Conservation (phyloP, 1,284 basidiomycete genomes). For the Xanthoconium separans region DNA sequence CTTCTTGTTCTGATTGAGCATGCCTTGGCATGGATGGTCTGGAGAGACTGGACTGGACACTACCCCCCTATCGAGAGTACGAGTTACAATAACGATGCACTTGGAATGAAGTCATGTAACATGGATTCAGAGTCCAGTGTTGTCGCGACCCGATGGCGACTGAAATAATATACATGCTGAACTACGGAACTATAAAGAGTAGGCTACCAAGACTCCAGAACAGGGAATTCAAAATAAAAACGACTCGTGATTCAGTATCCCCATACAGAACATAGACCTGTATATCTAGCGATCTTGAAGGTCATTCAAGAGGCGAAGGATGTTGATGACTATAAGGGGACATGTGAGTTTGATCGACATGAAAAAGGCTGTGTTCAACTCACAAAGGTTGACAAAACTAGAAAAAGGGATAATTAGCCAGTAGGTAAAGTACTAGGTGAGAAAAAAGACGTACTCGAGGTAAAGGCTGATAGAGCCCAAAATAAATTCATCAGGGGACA, state of each 20-base stretch:
- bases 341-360: not conserved
- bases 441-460: conserved; percentile 61
- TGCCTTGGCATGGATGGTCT: not conserved
- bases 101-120: not conserved
- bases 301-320: conserved; percentile 71
- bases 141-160: not conserved
- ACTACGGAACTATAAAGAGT: conserved; percentile 13
- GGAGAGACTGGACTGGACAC: not conserved
- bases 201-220: conserved; percentile 1
- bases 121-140: conserved; percentile 5
- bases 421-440: not conserved
- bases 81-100: not conserved
- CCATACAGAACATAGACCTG: not conserved
- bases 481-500: conserved; percentile 88
- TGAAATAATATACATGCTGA: conserved; percentile 24
- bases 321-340: conserved; percentile 59
- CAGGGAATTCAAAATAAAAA: not conserved
- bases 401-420: conserved; percentile 5
- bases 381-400: conserved; percentile 76
- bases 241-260: not conserved
- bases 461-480: conserved; percentile 85
- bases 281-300: conserved; percentile 39
- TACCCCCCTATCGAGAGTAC: not conserved
- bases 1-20: not conserved
- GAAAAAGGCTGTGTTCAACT: conserved; percentile 27